Evolutionary conservation across 306 rosid genomes (phyloP).

Genomic region (Abrus pulchellus): DNA sequence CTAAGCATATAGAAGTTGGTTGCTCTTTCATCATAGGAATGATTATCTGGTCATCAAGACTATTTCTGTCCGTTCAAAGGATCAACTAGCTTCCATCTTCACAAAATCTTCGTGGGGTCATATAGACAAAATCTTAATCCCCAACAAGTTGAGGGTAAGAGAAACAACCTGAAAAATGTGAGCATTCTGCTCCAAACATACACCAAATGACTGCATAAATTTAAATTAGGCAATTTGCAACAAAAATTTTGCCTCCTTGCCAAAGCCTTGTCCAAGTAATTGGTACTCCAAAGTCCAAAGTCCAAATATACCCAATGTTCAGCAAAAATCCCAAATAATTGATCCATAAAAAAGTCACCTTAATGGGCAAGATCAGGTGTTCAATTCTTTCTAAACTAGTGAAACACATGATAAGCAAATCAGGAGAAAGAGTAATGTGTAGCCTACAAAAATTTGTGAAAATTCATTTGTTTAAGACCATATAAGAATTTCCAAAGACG

Average conservation of each 20-base stretch:
- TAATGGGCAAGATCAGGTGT: neutral
- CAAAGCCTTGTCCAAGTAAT: neutral
- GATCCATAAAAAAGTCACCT: slow-evolving; percentile 14
- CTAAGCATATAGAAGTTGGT: neutral
- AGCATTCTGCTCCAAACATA: neutral
- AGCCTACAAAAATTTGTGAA: slow-evolving; percentile 1
- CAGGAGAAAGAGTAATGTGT: neutral
- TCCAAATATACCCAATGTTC: neutral
- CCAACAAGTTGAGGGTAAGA: neutral
- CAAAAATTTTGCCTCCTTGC: neutral
- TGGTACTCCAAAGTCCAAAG: neutral
- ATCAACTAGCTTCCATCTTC: neutral
- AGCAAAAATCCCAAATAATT: slow-evolving; percentile 11
- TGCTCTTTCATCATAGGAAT: neutral
- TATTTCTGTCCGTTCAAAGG: neutral
- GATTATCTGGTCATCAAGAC: neutral
- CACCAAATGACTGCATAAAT: slow-evolving; percentile 23
- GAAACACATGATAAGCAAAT: neutral
- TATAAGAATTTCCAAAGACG: too few relatives aligned
- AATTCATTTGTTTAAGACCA: neutral
- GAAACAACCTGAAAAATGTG: neutral
- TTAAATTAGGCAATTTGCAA: neutral
- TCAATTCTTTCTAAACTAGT: slow-evolving; percentile 25
- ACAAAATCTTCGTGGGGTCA: neutral
- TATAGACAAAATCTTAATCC: neutral